Evolutionary conservation across 1,284 basidiomycete genomes (phyloP), one percentile per base, ranked within the genome.

Genomic region (Cryptococcus floricola): DNA sequence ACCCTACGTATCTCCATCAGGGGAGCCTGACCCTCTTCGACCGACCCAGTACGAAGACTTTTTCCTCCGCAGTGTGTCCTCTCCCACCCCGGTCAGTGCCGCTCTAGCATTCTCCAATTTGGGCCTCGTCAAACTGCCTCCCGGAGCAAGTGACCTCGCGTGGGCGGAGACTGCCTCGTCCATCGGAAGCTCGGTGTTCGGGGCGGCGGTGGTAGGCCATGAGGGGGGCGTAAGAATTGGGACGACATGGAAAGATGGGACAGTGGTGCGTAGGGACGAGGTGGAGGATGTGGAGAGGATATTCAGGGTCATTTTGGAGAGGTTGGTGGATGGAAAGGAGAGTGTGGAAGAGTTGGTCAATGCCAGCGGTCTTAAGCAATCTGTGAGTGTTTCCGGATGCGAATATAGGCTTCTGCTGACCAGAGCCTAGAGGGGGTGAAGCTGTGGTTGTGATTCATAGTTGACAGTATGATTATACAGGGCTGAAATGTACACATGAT

Each of bases 41-140:
- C 65, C 69, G 3, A 76, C 72, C 4, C 67, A 65, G 10, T 76
- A 68, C 68, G 70, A 74, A 56, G 53, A 65, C n/a, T 70, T 66
- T 52, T 66, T 70, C 39, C 34, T 56, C 16, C 53, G 56, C 12
- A 59, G 66, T 14, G 52, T 63, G 4, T 19, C 54, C 2, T 50
- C 54, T 2, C 13, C 25, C 2, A 52, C 28, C 3, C 66, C 68
- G 2, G 63, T 53, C 39, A 47, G 45, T 13, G 61, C 59, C 8
- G 56, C 56, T 16, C 16, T 67, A 12, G 46, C 44, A 23, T n/a
- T 74, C 13, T 67, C 64, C n/a, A 76, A 76, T 53, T 55, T 76
- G 1, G 73, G 73, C 9, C 25, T 43, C 13, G 47, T 58, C 12
- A 18, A 41, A 4, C 58, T 73, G 0, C 71, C 69, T 1, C 39